A percentile compares a stretch with the other conserved stretches of the same genome.
Conservation (phyloP, 2,329 filamentous ascomycete species). For the Mollisia scopiformis region DNA sequence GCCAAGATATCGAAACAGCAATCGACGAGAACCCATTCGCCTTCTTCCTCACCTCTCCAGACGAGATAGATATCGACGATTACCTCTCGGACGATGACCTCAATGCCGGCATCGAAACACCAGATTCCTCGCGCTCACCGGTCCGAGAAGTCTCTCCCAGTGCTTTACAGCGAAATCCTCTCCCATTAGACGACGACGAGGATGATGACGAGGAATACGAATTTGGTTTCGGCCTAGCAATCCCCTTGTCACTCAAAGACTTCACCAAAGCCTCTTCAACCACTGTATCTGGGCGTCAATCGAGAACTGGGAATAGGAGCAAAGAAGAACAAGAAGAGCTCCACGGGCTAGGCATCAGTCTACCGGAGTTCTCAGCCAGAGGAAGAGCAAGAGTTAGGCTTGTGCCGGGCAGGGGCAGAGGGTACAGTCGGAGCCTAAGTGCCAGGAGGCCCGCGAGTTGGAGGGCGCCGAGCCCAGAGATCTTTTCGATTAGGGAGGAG, state of each 20-base stretch:
- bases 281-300: slow-evolving; percentile 25
- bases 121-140: slow-evolving; percentile 21
- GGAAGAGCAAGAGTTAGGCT: slow-evolving; percentile 30
- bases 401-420: slow-evolving; percentile 8
- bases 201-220: slow-evolving; percentile 25
- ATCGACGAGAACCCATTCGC: slow-evolving; percentile 39
- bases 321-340: slow-evolving; percentile 11
- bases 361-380: slow-evolving; percentile 25
- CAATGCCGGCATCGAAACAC: slow-evolving; percentile 36
- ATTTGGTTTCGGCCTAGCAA: slow-evolving; percentile 26
- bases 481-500: slow-evolving; percentile 36
- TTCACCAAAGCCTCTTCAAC: slow-evolving; percentile 27
- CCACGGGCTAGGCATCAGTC: slow-evolving; percentile 30
- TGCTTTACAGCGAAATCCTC: slow-evolving; percentile 27
- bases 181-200: slow-evolving; percentile 1
- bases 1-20: slow-evolving; percentile 17
- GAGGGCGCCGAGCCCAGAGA: slow-evolving; percentile 36
- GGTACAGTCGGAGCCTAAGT: slow-evolving; percentile 30
- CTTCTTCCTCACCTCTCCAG: slow-evolving; percentile 38
- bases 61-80: slow-evolving; percentile 33
- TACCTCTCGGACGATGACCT: slow-evolving; percentile 31
- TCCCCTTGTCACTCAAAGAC: slow-evolving; percentile 34
- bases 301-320: slow-evolving; percentile 4
- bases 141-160: slow-evolving; percentile 36
- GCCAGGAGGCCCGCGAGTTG: slow-evolving; percentile 33